Evolutionary conservation across 1,284 basidiomycete species (phyloP).

Genomic region (Ganoderma leucocontextum): DNA sequence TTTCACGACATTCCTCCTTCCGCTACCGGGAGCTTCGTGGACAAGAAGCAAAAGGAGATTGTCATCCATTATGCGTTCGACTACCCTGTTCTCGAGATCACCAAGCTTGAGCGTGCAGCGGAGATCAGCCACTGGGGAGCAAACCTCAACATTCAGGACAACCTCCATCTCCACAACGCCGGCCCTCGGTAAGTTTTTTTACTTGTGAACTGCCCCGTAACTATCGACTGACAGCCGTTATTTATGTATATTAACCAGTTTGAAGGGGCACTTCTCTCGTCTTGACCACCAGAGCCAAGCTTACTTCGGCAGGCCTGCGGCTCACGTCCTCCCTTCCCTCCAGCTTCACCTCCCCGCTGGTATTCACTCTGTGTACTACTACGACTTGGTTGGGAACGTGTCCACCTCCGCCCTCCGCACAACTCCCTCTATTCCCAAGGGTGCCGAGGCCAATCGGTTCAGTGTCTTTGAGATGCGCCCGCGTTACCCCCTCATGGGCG

Average conservation of each 20-base stretch:
- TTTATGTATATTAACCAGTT: conserved; percentile 50
- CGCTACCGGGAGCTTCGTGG: conserved; percentile 60
- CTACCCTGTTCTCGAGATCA: conserved; percentile 81
- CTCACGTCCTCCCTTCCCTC: conserved; percentile 79
- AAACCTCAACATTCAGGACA: conserved; percentile 93
- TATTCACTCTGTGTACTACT: conserved; percentile 85
- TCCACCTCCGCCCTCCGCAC: conserved; percentile 90
- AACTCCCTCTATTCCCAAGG: conserved; percentile 67
- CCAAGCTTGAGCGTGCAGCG: conserved; percentile 76
- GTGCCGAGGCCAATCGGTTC: conserved; percentile 57
- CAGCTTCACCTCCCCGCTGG: conserved; percentile 83
- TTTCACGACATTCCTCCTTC: conserved; percentile 79
- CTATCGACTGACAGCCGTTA: neutral
- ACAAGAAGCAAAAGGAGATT: conserved; percentile 70
- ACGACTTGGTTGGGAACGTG: conserved; percentile 94
- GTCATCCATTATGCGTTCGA: conserved; percentile 85
- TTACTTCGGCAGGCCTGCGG: conserved; percentile 68
- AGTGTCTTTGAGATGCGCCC: conserved; percentile 86
- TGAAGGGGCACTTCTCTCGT: conserved; percentile 97
- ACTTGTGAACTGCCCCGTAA: neutral
- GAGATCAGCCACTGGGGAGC: conserved; percentile 98
- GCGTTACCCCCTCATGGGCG: conserved; percentile 93
- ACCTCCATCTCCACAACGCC: conserved; percentile 85
- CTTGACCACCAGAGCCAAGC: conserved; percentile 83
- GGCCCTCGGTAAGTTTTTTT: conserved; percentile 81